Base-by-base conservation (phyloP, 2,329 filamentous ascomycete species). In the Sclerotinia trifoliorum region DNA sequence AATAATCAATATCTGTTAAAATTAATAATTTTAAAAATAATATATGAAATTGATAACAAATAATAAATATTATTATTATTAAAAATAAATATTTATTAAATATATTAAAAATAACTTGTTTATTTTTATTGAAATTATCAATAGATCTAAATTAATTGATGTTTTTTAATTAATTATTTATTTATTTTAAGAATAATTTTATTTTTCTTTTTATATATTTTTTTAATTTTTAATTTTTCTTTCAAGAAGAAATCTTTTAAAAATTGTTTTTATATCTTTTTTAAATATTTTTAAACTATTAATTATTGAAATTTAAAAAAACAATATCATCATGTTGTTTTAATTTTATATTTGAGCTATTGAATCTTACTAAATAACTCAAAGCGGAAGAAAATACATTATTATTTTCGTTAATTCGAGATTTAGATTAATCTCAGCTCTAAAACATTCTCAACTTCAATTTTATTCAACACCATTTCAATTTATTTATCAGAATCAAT, bases 371-470 rank as follows among this genome's bases (percentile, higher is more conserved):
- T 42, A 24, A 13, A 35, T 32, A 19, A 21, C 35, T 55, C 52
- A 17, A 42, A 42, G 15, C 5, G 15, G 15, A 6, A 55, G 52
- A 13, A 55, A 21, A 55, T 6, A n/a, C 5, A 56, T 35, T 39
- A 1, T 3, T 32, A 13, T n/a, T 39, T 56, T 35, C 35, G 29
- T 49, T 21, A 19, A 39, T 51, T 35, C 19, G 51, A 39, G 44
- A 51, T 51, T 13, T 19, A 26, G 39, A 24, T 42, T 39, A 51
- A 63, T 51, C 32, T 51, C n/a, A 51, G 39, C 46, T 63, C n/a
- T 51, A 52, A 63, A 63, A 51, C 60, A 63, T 51, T 19, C n/a
- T 42, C 29, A 39, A 63, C 46, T 63, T 63, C 10, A 42, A 63
- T 51, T 63, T 51, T 51, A 21, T 15, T 63, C 60, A 51, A 39